Evolutionary conservation across 331 rosid genomes (phyloP).

Genomic region (Phaseolus coccineus): DNA sequence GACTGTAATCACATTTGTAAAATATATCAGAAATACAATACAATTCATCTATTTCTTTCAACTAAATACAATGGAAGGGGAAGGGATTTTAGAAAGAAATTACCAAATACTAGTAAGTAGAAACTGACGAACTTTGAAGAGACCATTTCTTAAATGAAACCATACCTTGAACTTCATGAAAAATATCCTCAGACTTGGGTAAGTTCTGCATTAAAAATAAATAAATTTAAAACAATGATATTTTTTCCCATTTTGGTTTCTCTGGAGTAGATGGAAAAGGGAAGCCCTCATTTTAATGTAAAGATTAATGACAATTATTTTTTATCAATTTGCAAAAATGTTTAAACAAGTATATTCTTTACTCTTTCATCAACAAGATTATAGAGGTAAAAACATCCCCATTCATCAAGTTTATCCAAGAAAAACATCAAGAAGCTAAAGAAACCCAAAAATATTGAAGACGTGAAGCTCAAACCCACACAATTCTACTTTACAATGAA

Average conservation of each 20-base stretch:
- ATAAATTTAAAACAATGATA: background rate
- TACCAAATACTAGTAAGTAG: background rate
- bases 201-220: slow-evolving; percentile 59
- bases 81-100: slow-evolving; percentile 29
- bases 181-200: slow-evolving; percentile 46
- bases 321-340: background rate
- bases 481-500: background rate
- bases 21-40: too few species aligned
- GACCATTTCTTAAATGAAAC: slow-evolving; percentile 18
- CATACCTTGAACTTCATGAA: slow-evolving; percentile 62
- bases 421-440: background rate
- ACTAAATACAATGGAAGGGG: too few species aligned
- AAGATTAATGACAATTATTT: background rate
- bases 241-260: background rate
- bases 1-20: too few species aligned
- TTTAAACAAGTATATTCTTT: background rate
- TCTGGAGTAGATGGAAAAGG: background rate
- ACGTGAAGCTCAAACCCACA: background rate
- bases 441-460: background rate
- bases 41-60: too few species aligned
- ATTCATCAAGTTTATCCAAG: too few species aligned
- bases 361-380: background rate
- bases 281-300: background rate
- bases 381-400: background rate
- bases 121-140: slow-evolving; percentile 4